Percentiles rank a stretch among this genome's conserved stretches.
These are phyloP conservation scores for Fraxinus latifolia DNA, from an alignment of 305 asterid genomes.

Conservation along the genomic window DNA sequence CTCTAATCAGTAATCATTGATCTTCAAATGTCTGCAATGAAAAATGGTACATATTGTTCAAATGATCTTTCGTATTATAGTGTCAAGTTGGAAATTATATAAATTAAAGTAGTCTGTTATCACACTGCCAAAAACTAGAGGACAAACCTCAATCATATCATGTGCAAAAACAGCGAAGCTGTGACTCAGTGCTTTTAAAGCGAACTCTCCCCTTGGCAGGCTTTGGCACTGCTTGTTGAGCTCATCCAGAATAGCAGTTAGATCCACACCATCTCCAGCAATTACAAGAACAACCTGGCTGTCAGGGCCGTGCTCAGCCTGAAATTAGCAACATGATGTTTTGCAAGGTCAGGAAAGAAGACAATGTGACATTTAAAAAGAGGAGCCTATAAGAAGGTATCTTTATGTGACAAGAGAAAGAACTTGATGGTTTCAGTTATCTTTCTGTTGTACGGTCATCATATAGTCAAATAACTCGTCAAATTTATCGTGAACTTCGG, in stretches of 20 bases:
- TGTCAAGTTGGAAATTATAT: neutral
- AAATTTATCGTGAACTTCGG: neutral
- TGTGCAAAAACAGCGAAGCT: constrained; percentile 80
- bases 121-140: neutral
- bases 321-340: constrained; percentile 24
- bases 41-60: neutral
- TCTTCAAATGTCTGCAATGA: neutral
- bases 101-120: neutral
- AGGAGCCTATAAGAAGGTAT: neutral
- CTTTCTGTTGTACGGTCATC: neutral
- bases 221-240: constrained; percentile 68
- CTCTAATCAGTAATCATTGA: neutral
- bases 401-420: neutral
- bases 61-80: neutral
- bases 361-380: neutral
- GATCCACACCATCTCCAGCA: constrained; percentile 74
- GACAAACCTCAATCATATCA: constrained; percentile 79
- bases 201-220: constrained; percentile 85
- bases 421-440: neutral
- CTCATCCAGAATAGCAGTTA: constrained; percentile 61
- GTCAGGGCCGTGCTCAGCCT: constrained; percentile 99
- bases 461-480: neutral
- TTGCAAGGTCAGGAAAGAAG: neutral
- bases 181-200: constrained; percentile 78
- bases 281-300: constrained; percentile 95